Evolutionary conservation across 2,329 filamentous ascomycete genomes (phyloP).

Genomic region (Fusarium xylarioides): DNA sequence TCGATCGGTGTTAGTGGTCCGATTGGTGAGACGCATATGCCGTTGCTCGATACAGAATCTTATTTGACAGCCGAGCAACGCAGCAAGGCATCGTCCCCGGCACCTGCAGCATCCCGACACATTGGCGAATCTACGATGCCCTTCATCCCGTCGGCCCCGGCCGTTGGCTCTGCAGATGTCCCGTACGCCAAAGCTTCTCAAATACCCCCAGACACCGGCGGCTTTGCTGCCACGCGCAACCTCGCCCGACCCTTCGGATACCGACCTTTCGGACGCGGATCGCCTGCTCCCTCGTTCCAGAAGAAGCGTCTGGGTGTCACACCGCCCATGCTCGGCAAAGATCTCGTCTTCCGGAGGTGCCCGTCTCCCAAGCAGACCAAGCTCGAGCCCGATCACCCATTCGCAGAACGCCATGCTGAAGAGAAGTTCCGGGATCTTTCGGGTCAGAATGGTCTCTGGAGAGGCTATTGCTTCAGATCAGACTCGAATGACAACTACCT

Average conservation of each 20-base stretch:
- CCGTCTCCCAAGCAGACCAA: slow-evolving; percentile 84
- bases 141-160: slow-evolving; percentile 34
- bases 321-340: slow-evolving; percentile 88
- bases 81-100: slow-evolving; percentile 32
- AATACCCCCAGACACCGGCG: slow-evolving; percentile 52
- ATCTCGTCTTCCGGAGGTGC: slow-evolving; percentile 83
- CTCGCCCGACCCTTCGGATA: slow-evolving; percentile 51
- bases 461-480: slow-evolving; percentile 70
- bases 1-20: slow-evolving; percentile 40
- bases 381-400: slow-evolving; percentile 79
- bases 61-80: slow-evolving; percentile 31
- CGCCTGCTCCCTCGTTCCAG: slow-evolving; percentile 50
- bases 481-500: slow-evolving; percentile 50
- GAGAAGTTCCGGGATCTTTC: slow-evolving; percentile 64
- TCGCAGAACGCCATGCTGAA: slow-evolving; percentile 57
- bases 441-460: slow-evolving; percentile 76
- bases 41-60: slow-evolving; percentile 36
- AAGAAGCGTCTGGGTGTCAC: slow-evolving; percentile 64
- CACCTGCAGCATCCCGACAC: slow-evolving; percentile 30
- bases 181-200: slow-evolving; percentile 44
- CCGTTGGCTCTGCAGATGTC: slow-evolving; percentile 31
- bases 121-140: slow-evolving; percentile 42
- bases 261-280: slow-evolving; percentile 49
- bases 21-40: slow-evolving; percentile 42
- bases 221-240: slow-evolving; percentile 46